phyloP scores from a whole-genome alignment of 495 filamentous ascomycete genomes.

The Neurospora sp. region DNA sequence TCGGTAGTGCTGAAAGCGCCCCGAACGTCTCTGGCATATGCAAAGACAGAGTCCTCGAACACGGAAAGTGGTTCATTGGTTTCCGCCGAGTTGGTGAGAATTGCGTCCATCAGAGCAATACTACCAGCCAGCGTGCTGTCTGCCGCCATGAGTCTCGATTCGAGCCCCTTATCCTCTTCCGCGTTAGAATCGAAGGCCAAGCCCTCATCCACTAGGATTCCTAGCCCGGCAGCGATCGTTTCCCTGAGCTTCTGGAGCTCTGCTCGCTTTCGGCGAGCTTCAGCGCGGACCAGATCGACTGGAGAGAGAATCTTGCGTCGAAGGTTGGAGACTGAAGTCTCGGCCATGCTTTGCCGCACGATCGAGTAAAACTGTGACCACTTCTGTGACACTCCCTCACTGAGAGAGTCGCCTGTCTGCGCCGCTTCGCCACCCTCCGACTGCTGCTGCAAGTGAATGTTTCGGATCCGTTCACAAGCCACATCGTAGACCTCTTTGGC shows the following conservation, averaged over 20 bases:
- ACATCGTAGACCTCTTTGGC: constrained; percentile 51
- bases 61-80: constrained; percentile 34
- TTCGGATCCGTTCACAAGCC: constrained; percentile 31
- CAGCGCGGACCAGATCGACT: constrained; percentile 55
- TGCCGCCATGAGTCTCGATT: constrained; percentile 64
- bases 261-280: constrained; percentile 61
- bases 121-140: constrained; percentile 61
- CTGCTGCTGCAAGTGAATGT: constrained; percentile 19
- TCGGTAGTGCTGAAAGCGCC: background rate
- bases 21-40: constrained; percentile 20
- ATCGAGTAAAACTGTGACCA: constrained; percentile 75
- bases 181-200: constrained; percentile 47
- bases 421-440: background rate
- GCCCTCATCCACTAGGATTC: constrained; percentile 75
- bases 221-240: constrained; percentile 76
- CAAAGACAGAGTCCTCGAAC: constrained; percentile 68
- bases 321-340: constrained; percentile 51
- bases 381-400: constrained; percentile 30
- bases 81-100: constrained; percentile 42
- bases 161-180: constrained; percentile 37
- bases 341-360: constrained; percentile 58
- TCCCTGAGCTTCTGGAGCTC: constrained; percentile 56
- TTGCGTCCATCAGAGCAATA: constrained; percentile 70
- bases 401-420: background rate
- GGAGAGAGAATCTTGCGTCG: constrained; percentile 56